Evolutionary conservation across 2,329 filamentous ascomycete species (phyloP).

Genomic region (Diaporthe eres): DNA sequence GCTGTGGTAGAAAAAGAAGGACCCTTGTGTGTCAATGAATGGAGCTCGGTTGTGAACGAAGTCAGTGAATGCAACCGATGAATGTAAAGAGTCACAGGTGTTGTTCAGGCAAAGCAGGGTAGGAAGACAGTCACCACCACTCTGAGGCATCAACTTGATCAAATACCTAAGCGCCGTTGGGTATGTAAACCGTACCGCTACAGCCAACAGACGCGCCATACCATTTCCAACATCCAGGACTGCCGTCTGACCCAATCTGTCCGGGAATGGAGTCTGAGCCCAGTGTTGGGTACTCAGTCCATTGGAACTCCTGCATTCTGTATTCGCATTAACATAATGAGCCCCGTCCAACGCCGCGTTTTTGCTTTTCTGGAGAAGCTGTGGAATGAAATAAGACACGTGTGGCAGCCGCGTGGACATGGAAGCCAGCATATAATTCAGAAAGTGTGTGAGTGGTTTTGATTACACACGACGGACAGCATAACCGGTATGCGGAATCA

Average conservation of each 20-base stretch:
- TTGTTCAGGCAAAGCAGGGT: no score
- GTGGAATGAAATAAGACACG: no score
- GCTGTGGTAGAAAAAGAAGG: neutral
- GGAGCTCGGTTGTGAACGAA: no score
- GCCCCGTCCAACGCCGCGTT: neutral
- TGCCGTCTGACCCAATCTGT: neutral
- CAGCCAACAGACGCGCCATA: neutral
- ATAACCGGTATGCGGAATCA: neutral
- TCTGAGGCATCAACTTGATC: neutral
- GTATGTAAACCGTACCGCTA: neutral
- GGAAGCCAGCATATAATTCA: neutral
- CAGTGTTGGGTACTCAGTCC: neutral
- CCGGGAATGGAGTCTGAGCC: neutral
- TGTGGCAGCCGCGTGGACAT: no score
- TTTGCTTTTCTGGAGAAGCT: no score
- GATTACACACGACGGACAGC: neutral
- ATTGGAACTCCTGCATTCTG: no score
- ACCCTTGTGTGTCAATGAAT: no score
- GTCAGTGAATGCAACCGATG: no score
- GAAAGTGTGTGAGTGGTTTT: neutral
- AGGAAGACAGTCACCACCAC: neutral
- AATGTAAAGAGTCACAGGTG: no score
- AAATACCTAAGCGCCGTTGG: neutral
- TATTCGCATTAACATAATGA: neutral
- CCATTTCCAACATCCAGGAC: neutral